Evolutionary conservation across 1,284 basidiomycete species (phyloP).

Genomic region (Sparassis latifolia): DNA sequence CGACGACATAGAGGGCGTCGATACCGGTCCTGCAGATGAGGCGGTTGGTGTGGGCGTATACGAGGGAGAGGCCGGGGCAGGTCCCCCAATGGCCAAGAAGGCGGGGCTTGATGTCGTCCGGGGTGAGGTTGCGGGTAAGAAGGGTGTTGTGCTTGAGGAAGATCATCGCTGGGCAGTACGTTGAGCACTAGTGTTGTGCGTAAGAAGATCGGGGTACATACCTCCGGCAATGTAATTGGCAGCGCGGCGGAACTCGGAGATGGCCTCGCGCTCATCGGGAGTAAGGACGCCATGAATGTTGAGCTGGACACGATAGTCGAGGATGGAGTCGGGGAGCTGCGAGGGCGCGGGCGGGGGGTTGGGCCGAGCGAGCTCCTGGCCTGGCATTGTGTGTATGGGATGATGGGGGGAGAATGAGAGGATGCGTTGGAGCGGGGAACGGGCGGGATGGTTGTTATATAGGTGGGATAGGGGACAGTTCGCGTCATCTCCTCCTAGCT

Average conservation of each 20-base stretch:
- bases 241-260: conserved; percentile 50
- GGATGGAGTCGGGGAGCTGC: conserved; percentile 44
- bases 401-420: not conserved
- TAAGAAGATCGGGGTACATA: conserved; percentile 18
- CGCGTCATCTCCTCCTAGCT: no score
- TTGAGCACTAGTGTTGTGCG: not conserved
- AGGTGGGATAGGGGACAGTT: no score
- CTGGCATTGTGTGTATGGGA: conserved; percentile 40
- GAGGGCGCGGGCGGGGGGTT: conserved; percentile 63
- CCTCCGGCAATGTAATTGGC: conserved; percentile 64
- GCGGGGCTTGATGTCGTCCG: conserved; percentile 71
- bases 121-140: conserved; percentile 50
- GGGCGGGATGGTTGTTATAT: no score
- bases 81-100: conserved; percentile 77
- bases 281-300: conserved; percentile 38
- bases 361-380: conserved; percentile 43
- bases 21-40: conserved; percentile 59
- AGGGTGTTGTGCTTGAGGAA: conserved; percentile 75
- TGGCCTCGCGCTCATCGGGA: conserved; percentile 39
- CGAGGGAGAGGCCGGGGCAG: conserved; percentile 70
- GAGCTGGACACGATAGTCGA: conserved; percentile 38
- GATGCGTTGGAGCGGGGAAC: not conserved
- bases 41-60: conserved; percentile 77
- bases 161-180: conserved; percentile 55
- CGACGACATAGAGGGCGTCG: conserved; percentile 66